Conservation (phyloP, 495 filamentous ascomycete species). For the Neurospora tetrasperma region DNA sequence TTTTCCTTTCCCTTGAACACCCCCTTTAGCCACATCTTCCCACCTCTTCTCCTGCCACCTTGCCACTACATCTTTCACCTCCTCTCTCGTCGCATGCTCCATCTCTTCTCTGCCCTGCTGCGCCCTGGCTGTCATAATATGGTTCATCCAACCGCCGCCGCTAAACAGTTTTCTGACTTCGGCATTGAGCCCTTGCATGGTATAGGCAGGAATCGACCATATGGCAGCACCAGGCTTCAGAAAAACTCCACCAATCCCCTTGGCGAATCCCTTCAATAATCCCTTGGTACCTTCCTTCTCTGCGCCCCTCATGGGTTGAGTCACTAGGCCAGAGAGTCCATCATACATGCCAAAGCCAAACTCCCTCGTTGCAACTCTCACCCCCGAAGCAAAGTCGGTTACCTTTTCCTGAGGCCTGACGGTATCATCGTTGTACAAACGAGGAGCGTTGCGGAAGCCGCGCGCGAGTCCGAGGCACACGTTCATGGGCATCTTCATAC, state of each 20-base stretch:
- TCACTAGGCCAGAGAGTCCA: constrained; percentile 62
- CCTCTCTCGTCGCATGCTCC: constrained; percentile 32
- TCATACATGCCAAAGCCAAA: constrained; percentile 59
- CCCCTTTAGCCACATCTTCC: constrained; percentile 3
- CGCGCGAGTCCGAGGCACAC: constrained; percentile 66
- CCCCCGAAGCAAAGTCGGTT: constrained; percentile 54
- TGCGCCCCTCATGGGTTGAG: constrained; percentile 55
- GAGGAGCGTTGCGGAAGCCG: constrained; percentile 79
- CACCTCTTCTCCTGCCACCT: constrained; percentile 45
- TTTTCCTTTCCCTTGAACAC: constrained; percentile 5
- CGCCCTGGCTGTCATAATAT: constrained; percentile 63
- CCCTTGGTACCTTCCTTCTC: constrained; percentile 59
- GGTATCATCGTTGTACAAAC: constrained; percentile 66
- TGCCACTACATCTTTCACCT: constrained; percentile 46
- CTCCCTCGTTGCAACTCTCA: constrained; percentile 56
- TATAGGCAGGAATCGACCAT: constrained; percentile 61
- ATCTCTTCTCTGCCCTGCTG: constrained; percentile 61
- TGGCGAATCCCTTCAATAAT: constrained; percentile 65
- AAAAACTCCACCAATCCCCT: constrained; percentile 60
- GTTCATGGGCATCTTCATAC: constrained; percentile 71
- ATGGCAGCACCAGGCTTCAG: constrained; percentile 59
- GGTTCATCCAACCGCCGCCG: constrained; percentile 52
- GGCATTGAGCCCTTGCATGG: constrained; percentile 65
- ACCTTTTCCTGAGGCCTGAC: constrained; percentile 61
- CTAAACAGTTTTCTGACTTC: constrained; percentile 52